These are phyloP conservation scores for Oryza coarctata DNA, from an alignment of 176 grass and related monocot species.

Conservation along the genomic window DNA sequence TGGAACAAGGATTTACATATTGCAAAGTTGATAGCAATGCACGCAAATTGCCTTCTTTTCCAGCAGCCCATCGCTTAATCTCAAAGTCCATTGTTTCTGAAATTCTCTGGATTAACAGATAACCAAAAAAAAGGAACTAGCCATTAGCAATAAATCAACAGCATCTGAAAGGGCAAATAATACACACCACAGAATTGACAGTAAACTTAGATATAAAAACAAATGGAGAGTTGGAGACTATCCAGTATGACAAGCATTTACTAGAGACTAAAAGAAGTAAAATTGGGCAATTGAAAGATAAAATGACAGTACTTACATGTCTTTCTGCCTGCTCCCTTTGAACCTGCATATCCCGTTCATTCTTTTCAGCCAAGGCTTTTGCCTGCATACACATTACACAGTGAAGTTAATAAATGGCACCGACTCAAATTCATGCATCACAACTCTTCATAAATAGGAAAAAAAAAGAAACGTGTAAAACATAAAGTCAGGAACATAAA, in stretches of 20 bases:
- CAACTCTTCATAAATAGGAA: not conserved
- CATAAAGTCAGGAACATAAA: slow-evolving; percentile 8
- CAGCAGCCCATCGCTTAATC: slow-evolving; percentile 96
- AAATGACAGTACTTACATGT: slow-evolving; percentile 51
- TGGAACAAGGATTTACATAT: slow-evolving; percentile 67
- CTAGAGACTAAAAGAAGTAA: slow-evolving; percentile 5
- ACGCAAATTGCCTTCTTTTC: slow-evolving; percentile 98
- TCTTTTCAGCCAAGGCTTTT: slow-evolving; percentile 83
- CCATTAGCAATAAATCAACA: slow-evolving; percentile 12
- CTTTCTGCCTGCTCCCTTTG: slow-evolving; percentile 80
- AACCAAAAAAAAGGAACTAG: slow-evolving; percentile 20
- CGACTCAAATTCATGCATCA: slow-evolving; percentile 2
- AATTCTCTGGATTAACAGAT: slow-evolving; percentile 75
- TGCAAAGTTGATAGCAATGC: slow-evolving; percentile 91
- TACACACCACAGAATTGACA: not conserved
- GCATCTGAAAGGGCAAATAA: slow-evolving; percentile 7
- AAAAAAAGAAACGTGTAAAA: not conserved
- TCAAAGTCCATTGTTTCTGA: slow-evolving; percentile 82
- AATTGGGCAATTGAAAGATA: not conserved
- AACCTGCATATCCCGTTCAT: slow-evolving; percentile 74
- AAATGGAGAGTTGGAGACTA: not conserved
- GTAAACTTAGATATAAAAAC: not conserved
- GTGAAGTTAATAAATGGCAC: slow-evolving; percentile 20
- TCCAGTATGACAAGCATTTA: not conserved
- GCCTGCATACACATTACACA: slow-evolving; percentile 40